Evolutionary conservation across 805 yeast genomes (phyloP), one percentile per base, ranked within the genome.

Genomic region (Pichia scutulata): DNA sequence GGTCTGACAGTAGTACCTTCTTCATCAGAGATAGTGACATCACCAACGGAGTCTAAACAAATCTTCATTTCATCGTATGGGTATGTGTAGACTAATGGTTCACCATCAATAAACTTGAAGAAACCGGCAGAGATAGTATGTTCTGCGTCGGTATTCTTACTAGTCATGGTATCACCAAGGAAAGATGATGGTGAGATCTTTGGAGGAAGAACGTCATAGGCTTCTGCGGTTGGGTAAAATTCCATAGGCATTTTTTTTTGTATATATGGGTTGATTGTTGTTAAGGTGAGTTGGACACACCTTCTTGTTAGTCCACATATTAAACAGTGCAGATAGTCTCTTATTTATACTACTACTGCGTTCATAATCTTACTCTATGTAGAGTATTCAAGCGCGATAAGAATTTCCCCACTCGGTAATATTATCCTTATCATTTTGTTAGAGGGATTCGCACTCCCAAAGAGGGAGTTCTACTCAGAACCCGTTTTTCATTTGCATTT

Each of bases 81-180:
- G 21, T 48, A 48, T 28, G 47, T 48, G 42, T 39, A 48, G 19
- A 48, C 51, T 24, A 48, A 39, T 19, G 51, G 40, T 23, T 43
- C 44, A 28, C 51, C 51, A 21, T 43, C 40, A 19, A 43, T n/a
- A 6, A 37, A 39, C 30, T 43, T 48, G 41, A 69, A 83, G 71
- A 83, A 82, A 47, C 88, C 88, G 60, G 83, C 71, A n/a, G 81
- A 66, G 54, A 82, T 78, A 61, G 78, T 78, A 58, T 78, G 64
- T 40, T 77, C 86, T 47, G 71, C 66, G 52, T 77, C 79, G 44
- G 80, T 77, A 23, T 76, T 79, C 30, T 46, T 46, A 21, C 82
- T 75, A 40, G 79, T 71, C 67, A 76, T 73, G 52, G 72, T 69
- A 61, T 82, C 88, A 52, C 86, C 87, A 53, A 82, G 71, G 70